phyloP scores from a whole-genome alignment of 352 stramenopile species.

The Blastocystis sp. region DNA sequence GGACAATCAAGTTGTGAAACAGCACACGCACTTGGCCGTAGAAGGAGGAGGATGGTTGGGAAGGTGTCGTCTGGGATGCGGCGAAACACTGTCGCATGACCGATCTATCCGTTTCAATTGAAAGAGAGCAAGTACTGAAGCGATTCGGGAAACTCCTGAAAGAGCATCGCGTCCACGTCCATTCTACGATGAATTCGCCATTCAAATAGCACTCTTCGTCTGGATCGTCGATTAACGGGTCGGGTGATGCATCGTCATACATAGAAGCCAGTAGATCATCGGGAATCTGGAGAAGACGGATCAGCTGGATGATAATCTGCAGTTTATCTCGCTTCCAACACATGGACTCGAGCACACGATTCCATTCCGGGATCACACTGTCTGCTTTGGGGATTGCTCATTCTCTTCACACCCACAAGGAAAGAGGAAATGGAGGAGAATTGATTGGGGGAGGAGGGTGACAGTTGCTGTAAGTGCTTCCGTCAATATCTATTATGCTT shows the following conservation, averaged over 20 bases:
- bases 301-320: slow-evolving; percentile 2
- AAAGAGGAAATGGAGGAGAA: no score
- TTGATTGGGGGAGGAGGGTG: no score
- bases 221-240: background rate
- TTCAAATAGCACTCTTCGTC: background rate
- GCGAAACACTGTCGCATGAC: background rate
- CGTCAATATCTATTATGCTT: no score
- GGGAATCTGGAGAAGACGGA: background rate
- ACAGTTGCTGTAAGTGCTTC: no score
- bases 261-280: background rate
- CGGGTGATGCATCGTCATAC: background rate
- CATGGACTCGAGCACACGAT: no score
- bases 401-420: no score
- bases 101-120: background rate
- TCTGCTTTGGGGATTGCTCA: no score
- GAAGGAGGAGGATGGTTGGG: background rate
- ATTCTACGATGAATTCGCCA: background rate
- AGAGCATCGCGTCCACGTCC: background rate
- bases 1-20: background rate
- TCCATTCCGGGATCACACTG: no score
- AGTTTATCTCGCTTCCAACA: no score
- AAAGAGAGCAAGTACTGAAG: background rate
- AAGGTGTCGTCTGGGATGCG: background rate
- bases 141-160: background rate
- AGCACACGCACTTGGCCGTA: background rate